A percentile compares a stretch with the other conserved stretches of the same genome.
Evolutionary conservation across 345 rosid species (phyloP).

Genomic region (Camelina sativa): DNA sequence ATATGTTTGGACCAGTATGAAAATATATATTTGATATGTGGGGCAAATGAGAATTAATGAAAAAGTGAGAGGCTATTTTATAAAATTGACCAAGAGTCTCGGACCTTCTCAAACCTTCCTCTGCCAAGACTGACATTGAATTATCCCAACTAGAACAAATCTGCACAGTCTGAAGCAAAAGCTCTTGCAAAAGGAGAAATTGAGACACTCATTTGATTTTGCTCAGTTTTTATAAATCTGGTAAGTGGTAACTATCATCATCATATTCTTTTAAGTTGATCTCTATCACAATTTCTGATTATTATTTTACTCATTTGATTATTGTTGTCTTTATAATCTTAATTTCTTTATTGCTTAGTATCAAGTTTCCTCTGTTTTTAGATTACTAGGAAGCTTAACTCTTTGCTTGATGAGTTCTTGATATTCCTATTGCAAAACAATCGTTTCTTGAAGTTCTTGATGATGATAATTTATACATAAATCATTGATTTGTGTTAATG

Average conservation of each 20-base stretch:
- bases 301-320: background rate
- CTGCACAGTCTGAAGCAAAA: background rate
- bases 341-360: background rate
- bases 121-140: background rate
- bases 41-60: background rate
- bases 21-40: background rate
- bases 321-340: background rate
- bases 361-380: background rate
- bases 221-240: background rate
- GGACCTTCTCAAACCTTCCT: constrained; percentile 44
- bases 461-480: background rate
- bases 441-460: constrained; percentile 9
- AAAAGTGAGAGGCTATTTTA: background rate
- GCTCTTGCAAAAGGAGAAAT: background rate
- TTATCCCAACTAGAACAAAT: constrained; percentile 1
- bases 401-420: background rate
- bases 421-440: background rate
- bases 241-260: constrained; percentile 16
- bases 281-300: background rate
- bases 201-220: background rate
- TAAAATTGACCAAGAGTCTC: constrained; percentile 5
- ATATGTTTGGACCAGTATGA: background rate
- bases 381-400: background rate
- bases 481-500: constrained; percentile 6
- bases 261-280: constrained; percentile 4